Percentiles rank a stretch among this genome's conserved stretches.
These are phyloP conservation scores for Erigeron canadensis DNA, from an alignment of 129 eudicot species.

Conservation along the genomic window DNA sequence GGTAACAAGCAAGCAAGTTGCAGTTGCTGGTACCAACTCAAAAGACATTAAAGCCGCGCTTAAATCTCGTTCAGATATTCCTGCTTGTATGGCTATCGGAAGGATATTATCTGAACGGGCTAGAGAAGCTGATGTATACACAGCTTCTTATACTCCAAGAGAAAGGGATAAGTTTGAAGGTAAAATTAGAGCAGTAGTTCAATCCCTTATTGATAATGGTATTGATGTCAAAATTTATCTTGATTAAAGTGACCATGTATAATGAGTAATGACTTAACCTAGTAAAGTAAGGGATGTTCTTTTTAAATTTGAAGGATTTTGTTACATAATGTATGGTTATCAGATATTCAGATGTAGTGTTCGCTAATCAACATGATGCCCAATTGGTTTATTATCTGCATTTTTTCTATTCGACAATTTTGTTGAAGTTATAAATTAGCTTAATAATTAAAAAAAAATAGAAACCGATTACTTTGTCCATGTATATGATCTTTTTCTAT, in stretches of 20 bases:
- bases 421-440: too few relatives aligned
- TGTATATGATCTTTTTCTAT: too few relatives aligned
- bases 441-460: too few relatives aligned
- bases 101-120: conserved; percentile 58
- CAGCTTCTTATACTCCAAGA: conserved; percentile 67
- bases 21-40: conserved; percentile 73
- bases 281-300: neutral
- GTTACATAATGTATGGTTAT: neutral
- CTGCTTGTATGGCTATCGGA: conserved; percentile 65
- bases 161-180: conserved; percentile 74
- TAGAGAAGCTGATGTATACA: conserved; percentile 67
- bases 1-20: conserved; percentile 69
- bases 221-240: conserved; percentile 63
- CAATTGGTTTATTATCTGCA: neutral
- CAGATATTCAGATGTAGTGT: neutral
- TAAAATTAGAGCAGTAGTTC: conserved; percentile 72
- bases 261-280: neutral
- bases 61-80: conserved; percentile 59
- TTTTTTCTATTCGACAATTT: too few relatives aligned
- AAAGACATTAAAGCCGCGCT: conserved; percentile 65
- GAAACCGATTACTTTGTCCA: too few relatives aligned
- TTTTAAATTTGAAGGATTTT: neutral
- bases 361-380: neutral
- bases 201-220: conserved; percentile 68
- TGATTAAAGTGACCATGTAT: conserved; percentile 30